These are phyloP conservation scores for Cornus kousa DNA, from an alignment of 148 eudicot genomes.

Conservation along the genomic window DNA sequence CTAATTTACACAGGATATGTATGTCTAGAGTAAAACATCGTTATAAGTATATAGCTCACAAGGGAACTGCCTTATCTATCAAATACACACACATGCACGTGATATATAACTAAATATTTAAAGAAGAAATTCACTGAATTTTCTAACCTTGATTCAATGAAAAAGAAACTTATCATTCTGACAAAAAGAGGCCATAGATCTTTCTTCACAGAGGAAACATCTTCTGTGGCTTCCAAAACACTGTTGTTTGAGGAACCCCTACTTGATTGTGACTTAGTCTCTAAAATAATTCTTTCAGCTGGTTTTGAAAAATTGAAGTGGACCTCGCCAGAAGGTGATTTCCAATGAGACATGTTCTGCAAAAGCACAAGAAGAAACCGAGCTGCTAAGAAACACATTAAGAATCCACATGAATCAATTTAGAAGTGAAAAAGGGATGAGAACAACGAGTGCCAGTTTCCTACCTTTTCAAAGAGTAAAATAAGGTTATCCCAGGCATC, in stretches of 20 bases:
- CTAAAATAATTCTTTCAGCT: slow-evolving; percentile 36
- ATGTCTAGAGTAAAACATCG: background rate
- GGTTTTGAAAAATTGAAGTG: slow-evolving; percentile 57
- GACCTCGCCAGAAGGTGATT: slow-evolving; percentile 39
- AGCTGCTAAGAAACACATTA: background rate
- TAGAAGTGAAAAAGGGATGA: slow-evolving; percentile 7
- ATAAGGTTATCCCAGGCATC: slow-evolving; percentile 77
- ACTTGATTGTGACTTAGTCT: slow-evolving; percentile 18
- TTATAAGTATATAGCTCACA: no score
- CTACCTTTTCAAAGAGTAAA: slow-evolving; percentile 83
- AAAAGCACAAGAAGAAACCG: slow-evolving; percentile 30
- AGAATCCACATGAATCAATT: background rate
- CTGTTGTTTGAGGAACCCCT: slow-evolving; percentile 16
- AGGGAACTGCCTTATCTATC: background rate
- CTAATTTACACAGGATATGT: background rate
- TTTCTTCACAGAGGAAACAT: slow-evolving; percentile 19
- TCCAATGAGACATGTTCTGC: slow-evolving; percentile 73
- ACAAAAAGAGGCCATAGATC: slow-evolving; percentile 72
- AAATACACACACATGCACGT: background rate
- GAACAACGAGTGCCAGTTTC: slow-evolving; percentile 2
- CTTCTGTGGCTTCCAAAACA: slow-evolving; percentile 23
- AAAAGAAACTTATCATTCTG: slow-evolving; percentile 69
- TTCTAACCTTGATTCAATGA: slow-evolving; percentile 63
- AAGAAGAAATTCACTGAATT: background rate
- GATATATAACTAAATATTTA: background rate